Evolutionary conservation across 179 eudicot species (phyloP).

Genomic region (Drosera spatulata): DNA sequence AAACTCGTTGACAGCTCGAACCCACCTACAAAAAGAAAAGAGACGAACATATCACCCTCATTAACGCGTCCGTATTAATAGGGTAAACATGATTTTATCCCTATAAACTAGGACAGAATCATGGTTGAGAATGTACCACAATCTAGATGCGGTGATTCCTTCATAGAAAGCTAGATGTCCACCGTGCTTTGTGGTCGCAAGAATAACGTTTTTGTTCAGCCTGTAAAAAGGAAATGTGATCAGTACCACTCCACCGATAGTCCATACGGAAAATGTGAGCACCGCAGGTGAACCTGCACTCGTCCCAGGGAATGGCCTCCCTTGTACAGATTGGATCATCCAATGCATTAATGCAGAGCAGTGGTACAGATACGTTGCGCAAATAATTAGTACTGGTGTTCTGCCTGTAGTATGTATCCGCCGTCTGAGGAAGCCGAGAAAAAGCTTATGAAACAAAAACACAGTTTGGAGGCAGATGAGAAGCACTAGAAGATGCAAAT

Average conservation of each 20-base stretch:
- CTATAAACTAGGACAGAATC: neutral
- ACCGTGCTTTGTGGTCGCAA: constrained; percentile 78
- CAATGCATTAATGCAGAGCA: constrained; percentile 87
- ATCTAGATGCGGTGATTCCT: constrained; percentile 66
- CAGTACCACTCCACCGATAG: constrained; percentile 2
- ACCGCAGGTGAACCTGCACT: constrained; percentile 54
- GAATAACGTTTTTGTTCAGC: constrained; percentile 66
- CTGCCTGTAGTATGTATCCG: constrained; percentile 79
- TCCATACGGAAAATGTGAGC: neutral
- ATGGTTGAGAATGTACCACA: constrained; percentile 40
- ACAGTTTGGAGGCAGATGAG: neutral
- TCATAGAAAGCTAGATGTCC: constrained; percentile 95
- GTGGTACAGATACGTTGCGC: constrained; percentile 70
- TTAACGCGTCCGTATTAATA: no score
- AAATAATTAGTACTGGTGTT: constrained; percentile 68
- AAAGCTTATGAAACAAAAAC: constrained; percentile 9
- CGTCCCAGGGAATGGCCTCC: constrained; percentile 99
- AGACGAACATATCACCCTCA: neutral
- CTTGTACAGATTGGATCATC: constrained; percentile 92
- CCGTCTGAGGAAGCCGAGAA: constrained; percentile 44
- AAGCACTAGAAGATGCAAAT: constrained; percentile 4
- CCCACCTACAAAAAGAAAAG: constrained; percentile 66
- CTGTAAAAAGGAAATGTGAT: constrained; percentile 22
- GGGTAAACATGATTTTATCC: neutral
- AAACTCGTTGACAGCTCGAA: constrained; percentile 69